These are phyloP conservation scores for Furcasterigmium sp. DNA, from an alignment of 2,329 filamentous ascomycete genomes.

Conservation along the genomic window DNA sequence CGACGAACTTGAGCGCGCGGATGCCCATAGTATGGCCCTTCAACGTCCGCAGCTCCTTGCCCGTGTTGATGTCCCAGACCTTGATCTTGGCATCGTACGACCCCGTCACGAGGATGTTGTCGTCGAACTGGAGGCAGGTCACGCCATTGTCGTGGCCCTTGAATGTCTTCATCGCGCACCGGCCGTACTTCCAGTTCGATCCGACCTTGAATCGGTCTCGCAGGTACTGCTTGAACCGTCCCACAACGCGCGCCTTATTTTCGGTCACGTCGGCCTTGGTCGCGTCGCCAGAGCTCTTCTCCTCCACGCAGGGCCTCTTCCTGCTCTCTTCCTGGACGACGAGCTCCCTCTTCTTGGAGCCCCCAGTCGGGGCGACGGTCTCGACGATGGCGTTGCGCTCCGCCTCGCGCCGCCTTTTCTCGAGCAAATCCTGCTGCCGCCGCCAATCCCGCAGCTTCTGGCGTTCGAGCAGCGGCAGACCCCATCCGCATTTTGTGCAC, in stretches of 20 bases:
- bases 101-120: constrained; percentile 86
- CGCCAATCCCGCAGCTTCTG: constrained; percentile 85
- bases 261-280: constrained; percentile 31
- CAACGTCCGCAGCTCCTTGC: constrained; percentile 79
- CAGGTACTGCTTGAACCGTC: too few species aligned
- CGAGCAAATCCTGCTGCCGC: constrained; percentile 66
- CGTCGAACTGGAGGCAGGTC: constrained; percentile 59
- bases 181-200: constrained; percentile 94
- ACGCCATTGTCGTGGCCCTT: constrained; percentile 78
- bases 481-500: constrained; percentile 92
- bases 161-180: constrained; percentile 79
- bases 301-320: constrained; percentile 27
- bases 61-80: constrained; percentile 91
- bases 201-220: constrained; percentile 95
- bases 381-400: too few species aligned
- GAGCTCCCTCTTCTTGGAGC: constrained; percentile 27
- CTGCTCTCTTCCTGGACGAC: constrained; percentile 21
- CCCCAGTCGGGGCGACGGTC: constrained; percentile 13
- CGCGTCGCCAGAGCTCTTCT: too few species aligned
- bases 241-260: too few species aligned
- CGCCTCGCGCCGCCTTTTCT: too few species aligned
- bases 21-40: constrained; percentile 78
- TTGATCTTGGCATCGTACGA: constrained; percentile 95
- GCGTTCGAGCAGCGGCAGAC: constrained; percentile 80
- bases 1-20: constrained; percentile 87